These are phyloP conservation scores for Camptophora hylomeconis DNA, from an alignment of 2,329 filamentous ascomycete species.

Conservation along the genomic window DNA sequence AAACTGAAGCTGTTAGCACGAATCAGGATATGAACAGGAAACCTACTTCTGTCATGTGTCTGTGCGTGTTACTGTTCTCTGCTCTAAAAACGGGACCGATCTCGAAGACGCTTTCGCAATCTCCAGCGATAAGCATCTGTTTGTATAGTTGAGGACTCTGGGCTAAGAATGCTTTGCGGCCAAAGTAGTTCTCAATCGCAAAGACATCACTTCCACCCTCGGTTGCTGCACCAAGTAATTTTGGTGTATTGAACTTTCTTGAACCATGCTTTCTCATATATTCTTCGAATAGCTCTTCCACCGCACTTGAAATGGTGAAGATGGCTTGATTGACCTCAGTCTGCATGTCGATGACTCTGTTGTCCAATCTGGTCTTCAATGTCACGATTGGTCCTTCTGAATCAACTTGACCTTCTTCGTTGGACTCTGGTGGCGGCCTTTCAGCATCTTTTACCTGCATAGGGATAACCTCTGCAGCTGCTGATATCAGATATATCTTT, in stretches of 20 bases:
- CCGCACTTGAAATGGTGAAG: constrained; percentile 55
- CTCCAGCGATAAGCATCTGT: constrained; percentile 54
- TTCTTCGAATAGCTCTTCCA: constrained; percentile 59
- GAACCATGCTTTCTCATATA: constrained; percentile 67
- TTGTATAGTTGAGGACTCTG: constrained; percentile 56
- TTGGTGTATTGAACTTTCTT: constrained; percentile 76
- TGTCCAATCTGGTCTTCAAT: constrained; percentile 76
- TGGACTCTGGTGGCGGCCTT: constrained; percentile 30
- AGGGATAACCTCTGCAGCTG: constrained; percentile 46
- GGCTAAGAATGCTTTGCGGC: constrained; percentile 57
- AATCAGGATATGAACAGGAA: background rate
- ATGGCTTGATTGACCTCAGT: constrained; percentile 84
- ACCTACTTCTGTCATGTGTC: constrained; percentile 49
- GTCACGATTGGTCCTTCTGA: constrained; percentile 56
- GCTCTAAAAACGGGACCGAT: constrained; percentile 55
- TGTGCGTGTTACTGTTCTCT: constrained; percentile 54
- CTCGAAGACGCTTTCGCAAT: constrained; percentile 51
- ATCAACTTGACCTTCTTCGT: constrained; percentile 36
- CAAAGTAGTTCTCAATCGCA: constrained; percentile 69
- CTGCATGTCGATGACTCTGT: constrained; percentile 84
- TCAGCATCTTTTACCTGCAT: constrained; percentile 46
- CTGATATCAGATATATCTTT: constrained; percentile 67
- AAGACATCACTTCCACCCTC: constrained; percentile 93
- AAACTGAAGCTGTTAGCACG: constrained; percentile 25
- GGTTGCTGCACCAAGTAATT: constrained; percentile 76